Percentiles rank a stretch among this genome's conserved stretches.
Evolutionary conservation across 371 early-diverging fungal genomes (phyloP).

Genomic region (Rhizopus arrhizus): DNA sequence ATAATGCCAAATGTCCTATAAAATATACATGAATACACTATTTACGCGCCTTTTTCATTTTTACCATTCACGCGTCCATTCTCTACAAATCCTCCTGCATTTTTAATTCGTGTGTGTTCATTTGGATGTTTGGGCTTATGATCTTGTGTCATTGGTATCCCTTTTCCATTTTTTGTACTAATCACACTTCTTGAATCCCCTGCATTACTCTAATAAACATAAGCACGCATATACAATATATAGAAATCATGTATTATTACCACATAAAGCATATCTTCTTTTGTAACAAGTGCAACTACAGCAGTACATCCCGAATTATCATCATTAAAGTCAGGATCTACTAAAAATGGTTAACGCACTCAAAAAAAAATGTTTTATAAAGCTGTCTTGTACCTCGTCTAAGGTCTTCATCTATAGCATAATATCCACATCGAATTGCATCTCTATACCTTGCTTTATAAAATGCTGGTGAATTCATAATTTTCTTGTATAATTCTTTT

Average conservation of each 20-base stretch:
- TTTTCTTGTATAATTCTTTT: conserved; percentile 65
- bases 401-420: conserved; percentile 78
- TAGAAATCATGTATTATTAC: conserved; percentile 7
- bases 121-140: conserved; percentile 85
- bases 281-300: conserved; percentile 51
- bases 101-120: conserved; percentile 77
- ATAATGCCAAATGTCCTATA: conserved; percentile 82
- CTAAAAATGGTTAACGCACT: conserved; percentile 17
- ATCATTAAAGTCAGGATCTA: conserved; percentile 59
- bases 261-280: conserved; percentile 30
- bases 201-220: conserved; percentile 68
- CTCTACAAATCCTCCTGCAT: conserved; percentile 94
- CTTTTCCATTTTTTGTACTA: conserved; percentile 65
- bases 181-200: conserved; percentile 93
- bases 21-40: not conserved
- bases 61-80: conserved; percentile 92
- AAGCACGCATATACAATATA: not conserved
- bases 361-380: not conserved
- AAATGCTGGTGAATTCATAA: conserved; percentile 66
- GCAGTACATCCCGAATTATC: conserved; percentile 95
- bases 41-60: not conserved
- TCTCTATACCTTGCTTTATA: conserved; percentile 58
- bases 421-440: conserved; percentile 82
- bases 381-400: conserved; percentile 52
- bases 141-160: conserved; percentile 77